Conservation (phyloP, 2,329 filamentous ascomycete species). For the Ustulina deusta region DNA sequence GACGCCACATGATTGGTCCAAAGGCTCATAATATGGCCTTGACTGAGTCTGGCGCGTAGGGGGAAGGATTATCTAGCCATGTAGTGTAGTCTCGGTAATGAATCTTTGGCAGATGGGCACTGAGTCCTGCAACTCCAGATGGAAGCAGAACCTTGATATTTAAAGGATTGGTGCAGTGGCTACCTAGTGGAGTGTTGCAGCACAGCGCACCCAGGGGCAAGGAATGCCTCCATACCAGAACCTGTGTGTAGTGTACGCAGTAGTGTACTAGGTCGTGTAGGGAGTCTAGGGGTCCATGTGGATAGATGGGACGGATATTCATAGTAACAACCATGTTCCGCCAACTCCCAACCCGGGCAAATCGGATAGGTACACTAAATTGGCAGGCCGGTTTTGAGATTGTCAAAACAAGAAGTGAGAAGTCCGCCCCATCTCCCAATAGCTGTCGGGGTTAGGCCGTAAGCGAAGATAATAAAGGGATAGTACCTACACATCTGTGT, state of each 20-base stretch:
- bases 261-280: background rate
- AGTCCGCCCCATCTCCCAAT: constrained; percentile 14
- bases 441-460: constrained; percentile 19
- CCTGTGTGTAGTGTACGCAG: background rate
- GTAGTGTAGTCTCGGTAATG: constrained; percentile 3
- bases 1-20: constrained; percentile 13
- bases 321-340: constrained; percentile 39
- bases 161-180: background rate
- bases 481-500: background rate
- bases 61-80: no score
- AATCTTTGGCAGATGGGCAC: background rate
- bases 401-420: constrained; percentile 6
- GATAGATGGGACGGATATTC: constrained; percentile 38
- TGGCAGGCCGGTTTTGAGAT: background rate
- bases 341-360: constrained; percentile 1
- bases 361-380: background rate
- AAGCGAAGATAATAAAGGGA: background rate
- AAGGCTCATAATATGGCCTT: background rate
- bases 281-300: constrained; percentile 36
- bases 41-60: no score
- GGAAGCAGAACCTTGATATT: constrained; percentile 11
- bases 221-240: no score
- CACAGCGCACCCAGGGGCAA: constrained; percentile 7
- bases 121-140: constrained; percentile 15
- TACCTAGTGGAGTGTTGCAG: background rate